Evolutionary conservation across 2,329 filamentous ascomycete genomes (phyloP), one percentile per base, ranked within the genome.

Genomic region (Xylaria sp.): DNA sequence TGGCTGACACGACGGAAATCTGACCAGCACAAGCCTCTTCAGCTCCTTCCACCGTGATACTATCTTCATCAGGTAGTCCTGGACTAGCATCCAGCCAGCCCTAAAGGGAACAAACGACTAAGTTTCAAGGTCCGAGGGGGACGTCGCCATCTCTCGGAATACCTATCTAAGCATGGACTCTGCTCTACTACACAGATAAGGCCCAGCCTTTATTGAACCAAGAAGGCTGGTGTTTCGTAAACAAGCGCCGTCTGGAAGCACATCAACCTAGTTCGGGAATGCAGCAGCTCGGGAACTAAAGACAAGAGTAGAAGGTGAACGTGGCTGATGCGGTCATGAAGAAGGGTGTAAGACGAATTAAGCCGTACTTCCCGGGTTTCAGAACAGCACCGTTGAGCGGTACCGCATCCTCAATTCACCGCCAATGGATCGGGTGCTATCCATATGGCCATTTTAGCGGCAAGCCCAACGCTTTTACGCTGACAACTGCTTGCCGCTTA

Each of bases 221-320:
- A 13, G 56, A n/a, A 42, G 48, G 60, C 33, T 49, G 56, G 33
- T 38, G 20, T 23, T 9, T 28, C 36, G 28, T 9, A 44, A 54
- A 51, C 28, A 59, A 54, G 56, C 63, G 56, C 46, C 63, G n/a
- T 10, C 36, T 51, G 15, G 26, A 31, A 23, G 46, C 15, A n/a
- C 7, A 42, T 42, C 33, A 48, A 42, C 11, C 53, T 17, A 36
- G 20, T 28, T 26, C 17, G 26, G 7, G 54, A 40, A n/a, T 31
- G 38, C 46, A 13, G 23, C 59, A 67, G 36, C n/a, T 53, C 61
- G 46, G 58, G 58, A 40, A 54, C 46, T 36, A 51, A 42, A 20
- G 57, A 67, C 65, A n/a, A 68, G 65, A 70, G 51, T 56, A 65
- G 68, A 68, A 70, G 68, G 68, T 70, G 61, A 59, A 44, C 4